A percentile compares a stretch with the other conserved stretches of the same genome.
These are phyloP conservation scores for Cercophora newfieldiana DNA, from an alignment of 495 filamentous ascomycete species.

Conservation along the genomic window DNA sequence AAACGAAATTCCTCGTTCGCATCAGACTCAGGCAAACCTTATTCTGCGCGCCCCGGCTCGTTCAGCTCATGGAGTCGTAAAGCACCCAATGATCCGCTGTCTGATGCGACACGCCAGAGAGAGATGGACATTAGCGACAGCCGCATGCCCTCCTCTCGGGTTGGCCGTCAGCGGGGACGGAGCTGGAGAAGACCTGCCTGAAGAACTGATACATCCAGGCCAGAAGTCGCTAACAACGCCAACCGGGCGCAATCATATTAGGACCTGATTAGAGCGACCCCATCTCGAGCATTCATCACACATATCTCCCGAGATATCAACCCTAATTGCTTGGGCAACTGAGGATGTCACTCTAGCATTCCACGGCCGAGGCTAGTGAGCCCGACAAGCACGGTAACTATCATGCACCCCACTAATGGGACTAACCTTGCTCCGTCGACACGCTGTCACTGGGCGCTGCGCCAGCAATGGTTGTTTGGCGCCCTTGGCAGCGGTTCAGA, in stretches of 20 bases:
- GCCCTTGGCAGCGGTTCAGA: not conserved
- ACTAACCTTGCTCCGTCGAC: not conserved
- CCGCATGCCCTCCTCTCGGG: not conserved
- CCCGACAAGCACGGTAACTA: not conserved
- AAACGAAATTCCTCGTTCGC: constrained; percentile 12
- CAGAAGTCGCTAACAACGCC: constrained; percentile 1
- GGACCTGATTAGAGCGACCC: constrained; percentile 2
- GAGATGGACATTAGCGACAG: not conserved
- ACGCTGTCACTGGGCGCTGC: not conserved
- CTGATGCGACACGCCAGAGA: not conserved
- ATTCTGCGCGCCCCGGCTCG: not conserved
- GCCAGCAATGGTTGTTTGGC: not conserved
- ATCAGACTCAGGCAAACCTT: not conserved
- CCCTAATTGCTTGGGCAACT: not conserved
- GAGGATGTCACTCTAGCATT: not conserved
- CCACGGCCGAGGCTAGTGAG: not conserved
- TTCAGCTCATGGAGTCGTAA: not conserved
- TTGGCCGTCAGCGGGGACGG: not conserved
- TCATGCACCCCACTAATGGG: not conserved
- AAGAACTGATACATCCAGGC: not conserved
- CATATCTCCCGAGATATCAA: not conserved
- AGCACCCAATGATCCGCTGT: not conserved
- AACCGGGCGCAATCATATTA: not conserved
- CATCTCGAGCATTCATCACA: constrained; percentile 1
- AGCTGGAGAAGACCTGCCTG: not conserved